A percentile compares a stretch with the other conserved stretches of the same genome.
Evolutionary conservation across 2,329 filamentous ascomycete genomes (phyloP).

Genomic region (Cytospora piceicola): DNA sequence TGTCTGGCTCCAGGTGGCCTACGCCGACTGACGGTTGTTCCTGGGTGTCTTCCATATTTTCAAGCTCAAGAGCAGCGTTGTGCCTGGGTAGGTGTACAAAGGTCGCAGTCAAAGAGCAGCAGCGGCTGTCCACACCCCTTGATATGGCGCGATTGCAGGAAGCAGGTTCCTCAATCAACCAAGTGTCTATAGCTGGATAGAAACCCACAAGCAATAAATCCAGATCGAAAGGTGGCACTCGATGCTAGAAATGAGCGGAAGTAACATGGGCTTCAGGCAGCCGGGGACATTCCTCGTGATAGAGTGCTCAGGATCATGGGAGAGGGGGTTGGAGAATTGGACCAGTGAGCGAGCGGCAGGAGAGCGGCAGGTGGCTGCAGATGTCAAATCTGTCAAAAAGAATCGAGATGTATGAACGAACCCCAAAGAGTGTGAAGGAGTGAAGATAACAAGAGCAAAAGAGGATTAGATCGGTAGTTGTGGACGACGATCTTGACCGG

Average conservation of each 20-base stretch:
- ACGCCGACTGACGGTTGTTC: constrained; percentile 16
- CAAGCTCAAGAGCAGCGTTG: not conserved
- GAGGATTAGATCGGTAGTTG: constrained; percentile 17
- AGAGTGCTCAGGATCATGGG: constrained; percentile 8
- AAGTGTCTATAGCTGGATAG: not conserved
- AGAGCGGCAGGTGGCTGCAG: constrained; percentile 29
- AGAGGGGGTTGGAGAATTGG: constrained; percentile 18
- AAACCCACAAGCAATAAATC: not conserved
- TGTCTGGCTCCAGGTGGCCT: constrained; percentile 29
- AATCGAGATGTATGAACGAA: constrained; percentile 15
- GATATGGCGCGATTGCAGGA: not conserved
- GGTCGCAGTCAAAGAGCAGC: not conserved
- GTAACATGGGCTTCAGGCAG: not conserved
- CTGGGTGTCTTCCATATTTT: constrained; percentile 10
- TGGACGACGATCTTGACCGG: constrained; percentile 13
- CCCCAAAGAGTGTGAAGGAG: constrained; percentile 16
- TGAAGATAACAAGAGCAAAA: constrained; percentile 6
- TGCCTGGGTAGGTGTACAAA: not conserved
- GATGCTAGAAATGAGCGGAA: not conserved
- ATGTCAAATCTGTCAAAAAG: constrained; percentile 29
- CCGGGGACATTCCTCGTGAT: constrained; percentile 14
- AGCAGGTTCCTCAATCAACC: not conserved
- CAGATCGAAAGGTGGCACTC: not conserved
- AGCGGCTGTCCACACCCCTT: not conserved
- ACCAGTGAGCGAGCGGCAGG: constrained; percentile 16